Percentiles rank a stretch among this genome's conserved stretches.
phyloP scores from a whole-genome alignment of 257 asterid genomes.

The Solanum lycopersicoides region DNA sequence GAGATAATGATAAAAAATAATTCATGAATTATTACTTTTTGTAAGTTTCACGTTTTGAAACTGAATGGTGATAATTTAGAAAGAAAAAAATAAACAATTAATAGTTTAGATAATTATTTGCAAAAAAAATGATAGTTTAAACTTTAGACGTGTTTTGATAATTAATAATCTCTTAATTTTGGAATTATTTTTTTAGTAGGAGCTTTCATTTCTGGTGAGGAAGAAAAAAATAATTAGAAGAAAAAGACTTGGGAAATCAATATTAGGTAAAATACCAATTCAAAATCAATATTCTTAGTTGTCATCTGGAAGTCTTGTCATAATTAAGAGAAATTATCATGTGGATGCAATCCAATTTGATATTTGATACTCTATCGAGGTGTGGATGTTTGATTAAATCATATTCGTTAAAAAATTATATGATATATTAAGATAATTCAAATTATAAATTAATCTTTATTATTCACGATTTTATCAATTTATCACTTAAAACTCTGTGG shows the following conservation, averaged over 20 bases:
- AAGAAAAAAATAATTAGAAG: neutral
- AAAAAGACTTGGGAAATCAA: neutral
- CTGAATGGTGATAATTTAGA: neutral
- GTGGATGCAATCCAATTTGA: neutral
- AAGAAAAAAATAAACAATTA: neutral
- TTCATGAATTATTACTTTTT: too few species aligned
- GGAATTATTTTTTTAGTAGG: neutral
- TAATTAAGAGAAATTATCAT: neutral
- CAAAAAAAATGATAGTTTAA: rapidly evolving
- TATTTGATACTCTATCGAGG: neutral
- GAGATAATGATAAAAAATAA: neutral
- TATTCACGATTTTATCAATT: too few species aligned
- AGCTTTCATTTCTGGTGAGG: neutral
- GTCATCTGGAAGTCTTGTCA: neutral
- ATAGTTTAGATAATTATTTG: neutral
- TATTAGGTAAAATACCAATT: neutral
- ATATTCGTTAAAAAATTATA: neutral
- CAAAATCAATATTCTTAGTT: neutral
- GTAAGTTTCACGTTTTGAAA: neutral
- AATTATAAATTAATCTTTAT: too few species aligned
- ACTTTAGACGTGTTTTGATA: neutral
- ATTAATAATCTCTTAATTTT: neutral
- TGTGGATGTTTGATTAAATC: neutral
- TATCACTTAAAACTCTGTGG: too few species aligned
- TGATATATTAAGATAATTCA: too few species aligned